Evolutionary conservation across 2,329 filamentous ascomycete species (phyloP).

Genomic region (Colletotrichum spaethianum): DNA sequence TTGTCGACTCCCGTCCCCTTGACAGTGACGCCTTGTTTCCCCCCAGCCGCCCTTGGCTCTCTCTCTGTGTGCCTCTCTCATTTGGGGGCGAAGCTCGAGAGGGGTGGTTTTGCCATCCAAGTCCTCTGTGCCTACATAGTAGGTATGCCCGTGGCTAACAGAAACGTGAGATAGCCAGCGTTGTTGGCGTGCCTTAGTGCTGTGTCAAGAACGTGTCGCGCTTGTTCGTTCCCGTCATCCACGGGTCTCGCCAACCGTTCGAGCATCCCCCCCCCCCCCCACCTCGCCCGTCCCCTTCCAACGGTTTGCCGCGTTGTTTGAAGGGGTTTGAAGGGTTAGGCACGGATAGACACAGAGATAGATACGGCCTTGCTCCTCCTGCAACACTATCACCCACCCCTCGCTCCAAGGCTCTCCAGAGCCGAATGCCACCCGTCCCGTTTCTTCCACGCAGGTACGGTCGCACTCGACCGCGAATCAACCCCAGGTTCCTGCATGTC

Average conservation of each 20-base stretch:
- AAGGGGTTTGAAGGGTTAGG: not conserved
- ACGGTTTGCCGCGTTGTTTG: conserved; percentile 2
- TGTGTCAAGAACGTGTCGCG: conserved; percentile 27
- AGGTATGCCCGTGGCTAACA: no score
- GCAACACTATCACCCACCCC: not conserved
- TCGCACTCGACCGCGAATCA: conserved; percentile 7
- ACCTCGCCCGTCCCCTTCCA: not conserved
- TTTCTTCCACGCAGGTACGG: conserved; percentile 22
- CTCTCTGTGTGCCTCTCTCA: not conserved
- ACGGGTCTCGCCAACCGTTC: conserved; percentile 3
- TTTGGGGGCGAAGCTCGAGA: conserved; percentile 4
- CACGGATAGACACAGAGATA: conserved; percentile 10
- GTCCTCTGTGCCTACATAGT: conserved; percentile 12
- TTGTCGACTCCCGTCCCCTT: not conserved
- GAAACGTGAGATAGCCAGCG: conserved; percentile 1
- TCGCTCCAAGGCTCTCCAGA: not conserved
- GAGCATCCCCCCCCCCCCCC: not conserved
- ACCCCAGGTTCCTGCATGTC: conserved; percentile 27
- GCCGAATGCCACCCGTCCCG: conserved; percentile 13
- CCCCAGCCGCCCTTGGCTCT: not conserved
- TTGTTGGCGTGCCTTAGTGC: conserved; percentile 25
- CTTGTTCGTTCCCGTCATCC: conserved; percentile 4
- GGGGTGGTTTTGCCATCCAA: not conserved
- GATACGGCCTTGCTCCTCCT: not conserved
- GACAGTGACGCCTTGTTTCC: not conserved